Evolutionary conservation across 2,329 filamentous ascomycete species (phyloP).

Genomic region (Penicillium concentricum): DNA sequence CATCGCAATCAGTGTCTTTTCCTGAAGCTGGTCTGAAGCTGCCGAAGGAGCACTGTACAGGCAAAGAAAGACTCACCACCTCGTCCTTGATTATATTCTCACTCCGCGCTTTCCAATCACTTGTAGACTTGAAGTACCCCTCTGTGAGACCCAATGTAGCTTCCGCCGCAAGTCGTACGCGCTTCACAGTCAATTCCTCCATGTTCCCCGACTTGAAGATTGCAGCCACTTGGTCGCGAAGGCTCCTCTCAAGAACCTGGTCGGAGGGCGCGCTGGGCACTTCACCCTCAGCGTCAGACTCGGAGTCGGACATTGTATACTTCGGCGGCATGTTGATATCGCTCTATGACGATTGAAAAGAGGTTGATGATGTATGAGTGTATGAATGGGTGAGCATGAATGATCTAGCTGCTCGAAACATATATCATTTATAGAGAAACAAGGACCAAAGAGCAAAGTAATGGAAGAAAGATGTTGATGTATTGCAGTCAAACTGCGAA

Average conservation of each 20-base stretch:
- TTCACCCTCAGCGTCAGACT: conserved; percentile 25
- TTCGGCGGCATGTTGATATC: conserved; percentile 29
- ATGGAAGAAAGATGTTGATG: not conserved
- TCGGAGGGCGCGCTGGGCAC: conserved; percentile 30
- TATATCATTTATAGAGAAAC: not conserved
- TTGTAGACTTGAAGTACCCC: conserved; percentile 56
- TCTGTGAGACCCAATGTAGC: conserved; percentile 50
- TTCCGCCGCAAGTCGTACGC: conserved; percentile 55
- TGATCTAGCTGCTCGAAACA: not conserved
- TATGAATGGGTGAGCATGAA: not conserved
- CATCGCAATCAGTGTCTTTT: conserved; percentile 5
- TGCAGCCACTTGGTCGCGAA: conserved; percentile 40
- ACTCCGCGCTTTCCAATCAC: conserved; percentile 55
- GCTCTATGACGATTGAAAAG: not conserved
- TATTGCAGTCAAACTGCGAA: not conserved
- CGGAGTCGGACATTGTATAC: conserved; percentile 32
- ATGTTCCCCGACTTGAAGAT: conserved; percentile 41
- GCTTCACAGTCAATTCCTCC: conserved; percentile 58
- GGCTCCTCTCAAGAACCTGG: conserved; percentile 34
- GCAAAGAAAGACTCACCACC: conserved; percentile 42
- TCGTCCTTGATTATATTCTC: conserved; percentile 55
- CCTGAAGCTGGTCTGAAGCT: not conserved
- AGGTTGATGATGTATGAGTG: no score
- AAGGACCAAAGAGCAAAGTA: not conserved
- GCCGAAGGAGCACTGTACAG: not conserved